phyloP scores from a whole-genome alignment of 2,329 filamentous ascomycete species.

The Volutella citrinella region DNA sequence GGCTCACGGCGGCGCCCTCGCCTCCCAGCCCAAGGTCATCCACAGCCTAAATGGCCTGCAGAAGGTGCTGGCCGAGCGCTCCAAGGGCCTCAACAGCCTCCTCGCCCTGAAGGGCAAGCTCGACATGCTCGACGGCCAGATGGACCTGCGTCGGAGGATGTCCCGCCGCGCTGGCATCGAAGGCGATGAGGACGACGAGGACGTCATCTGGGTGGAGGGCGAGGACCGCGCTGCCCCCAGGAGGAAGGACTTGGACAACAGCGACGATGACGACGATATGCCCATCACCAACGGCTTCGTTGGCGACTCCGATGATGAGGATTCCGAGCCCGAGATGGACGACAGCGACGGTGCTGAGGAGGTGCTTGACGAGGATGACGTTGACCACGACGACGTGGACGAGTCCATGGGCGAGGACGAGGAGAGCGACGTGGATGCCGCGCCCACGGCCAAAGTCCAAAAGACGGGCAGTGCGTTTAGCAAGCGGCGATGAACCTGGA shows the following conservation, averaged over 20 bases:
- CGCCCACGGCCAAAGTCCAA: slow-evolving; percentile 43
- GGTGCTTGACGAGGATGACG: slow-evolving; percentile 56
- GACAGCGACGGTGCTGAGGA: slow-evolving; percentile 47
- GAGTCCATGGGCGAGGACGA: slow-evolving; percentile 56
- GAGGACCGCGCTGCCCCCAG: slow-evolving; percentile 55
- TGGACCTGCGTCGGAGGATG: slow-evolving; percentile 72
- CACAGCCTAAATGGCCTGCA: slow-evolving; percentile 75
- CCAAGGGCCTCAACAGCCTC: slow-evolving; percentile 76
- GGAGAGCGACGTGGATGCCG: slow-evolving; percentile 48
- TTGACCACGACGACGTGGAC: slow-evolving; percentile 55
- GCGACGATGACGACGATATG: slow-evolving; percentile 56
- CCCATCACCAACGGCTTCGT: slow-evolving; percentile 52
- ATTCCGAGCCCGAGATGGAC: slow-evolving; percentile 42
- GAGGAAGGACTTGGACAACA: slow-evolving; percentile 39
- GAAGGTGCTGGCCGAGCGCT: slow-evolving; percentile 82
- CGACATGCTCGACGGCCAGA: slow-evolving; percentile 88
- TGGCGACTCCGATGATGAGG: slow-evolving; percentile 59
- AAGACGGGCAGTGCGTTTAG: slow-evolving; percentile 18
- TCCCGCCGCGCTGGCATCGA: slow-evolving; percentile 43
- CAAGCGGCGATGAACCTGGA: slow-evolving; percentile 25
- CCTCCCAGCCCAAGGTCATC: slow-evolving; percentile 79
- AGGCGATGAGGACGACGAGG: slow-evolving; percentile 57
- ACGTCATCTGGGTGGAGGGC: slow-evolving; percentile 86
- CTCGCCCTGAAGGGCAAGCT: slow-evolving; percentile 91
- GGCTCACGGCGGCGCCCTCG: slow-evolving; percentile 86